A percentile compares a stretch with the other conserved stretches of the same genome.
Evolutionary conservation across 371 early-diverging fungal genomes (phyloP).

Genomic region (Mucor irregularis): DNA sequence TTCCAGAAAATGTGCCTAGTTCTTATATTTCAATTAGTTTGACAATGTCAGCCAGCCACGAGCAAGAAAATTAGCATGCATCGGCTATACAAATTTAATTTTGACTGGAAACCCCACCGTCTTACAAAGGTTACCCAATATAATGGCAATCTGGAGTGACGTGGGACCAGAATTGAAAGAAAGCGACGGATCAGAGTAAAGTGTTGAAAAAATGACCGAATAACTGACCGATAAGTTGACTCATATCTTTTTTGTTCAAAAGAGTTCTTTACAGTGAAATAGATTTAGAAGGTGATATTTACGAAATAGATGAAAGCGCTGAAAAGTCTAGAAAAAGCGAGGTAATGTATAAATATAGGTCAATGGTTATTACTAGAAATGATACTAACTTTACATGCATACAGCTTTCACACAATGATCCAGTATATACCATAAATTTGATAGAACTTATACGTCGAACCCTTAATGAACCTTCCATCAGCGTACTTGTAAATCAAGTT

Average conservation of each 20-base stretch:
- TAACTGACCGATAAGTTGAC: not conserved
- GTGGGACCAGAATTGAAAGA: constrained; percentile 66
- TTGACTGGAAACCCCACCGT: constrained; percentile 53
- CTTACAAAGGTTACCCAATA: constrained; percentile 42
- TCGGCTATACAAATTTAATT: constrained; percentile 68
- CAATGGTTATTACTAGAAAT: not conserved
- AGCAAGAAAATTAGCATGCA: constrained; percentile 70
- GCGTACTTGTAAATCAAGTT: constrained; percentile 47
- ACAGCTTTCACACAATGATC: constrained; percentile 54
- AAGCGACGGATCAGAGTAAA: constrained; percentile 61
- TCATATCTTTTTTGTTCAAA: not conserved
- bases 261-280: constrained; percentile 68
- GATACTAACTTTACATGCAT: constrained; percentile 10
- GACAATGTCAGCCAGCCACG: constrained; percentile 76
- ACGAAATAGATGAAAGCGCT: constrained; percentile 56
- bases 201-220: not conserved
- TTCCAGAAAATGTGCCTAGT: not conserved
- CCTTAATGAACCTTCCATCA: constrained; percentile 25
- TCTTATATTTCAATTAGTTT: constrained; percentile 46
- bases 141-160: constrained; percentile 68
- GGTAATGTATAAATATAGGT: constrained; percentile 19
- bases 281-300: constrained; percentile 56
- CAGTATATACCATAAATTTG: constrained; percentile 60
- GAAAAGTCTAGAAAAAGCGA: constrained; percentile 48
- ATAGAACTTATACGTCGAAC: constrained; percentile 50